phyloP scores from a whole-genome alignment of 73 alveolate species.

The Paramecium sexaurelia region DNA sequence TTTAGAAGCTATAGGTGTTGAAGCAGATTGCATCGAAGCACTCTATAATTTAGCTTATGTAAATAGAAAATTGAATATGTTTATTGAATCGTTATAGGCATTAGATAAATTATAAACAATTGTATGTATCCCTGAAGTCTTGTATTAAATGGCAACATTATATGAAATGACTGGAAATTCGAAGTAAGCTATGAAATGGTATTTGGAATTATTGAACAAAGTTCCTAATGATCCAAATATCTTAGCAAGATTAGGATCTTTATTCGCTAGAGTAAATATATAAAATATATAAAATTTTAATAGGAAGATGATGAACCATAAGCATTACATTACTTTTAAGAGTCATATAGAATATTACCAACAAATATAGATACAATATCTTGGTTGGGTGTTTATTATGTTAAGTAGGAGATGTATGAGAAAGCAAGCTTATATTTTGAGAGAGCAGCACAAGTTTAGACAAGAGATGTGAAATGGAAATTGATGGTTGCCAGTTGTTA shows the following conservation, averaged over 20 bases:
- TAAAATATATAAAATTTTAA: slow-evolving; percentile 36
- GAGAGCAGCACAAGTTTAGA: slow-evolving; percentile 98
- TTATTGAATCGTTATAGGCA: slow-evolving; percentile 78
- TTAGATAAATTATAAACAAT: slow-evolving; percentile 99
- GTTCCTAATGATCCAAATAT: slow-evolving; percentile 95
- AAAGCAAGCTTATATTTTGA: slow-evolving; percentile 97
- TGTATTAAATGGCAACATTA: slow-evolving; percentile 94
- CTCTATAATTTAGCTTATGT: slow-evolving; percentile 99
- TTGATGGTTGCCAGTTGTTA: slow-evolving; percentile 98
- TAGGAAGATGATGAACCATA: slow-evolving; percentile 80
- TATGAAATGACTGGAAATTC: slow-evolving; percentile 94
- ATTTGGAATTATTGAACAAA: slow-evolving; percentile 88
- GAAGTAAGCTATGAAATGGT: slow-evolving; percentile 97
- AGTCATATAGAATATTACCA: slow-evolving; percentile 93
- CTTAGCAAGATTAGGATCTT: slow-evolving; percentile 91
- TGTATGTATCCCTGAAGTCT: slow-evolving; percentile 97
- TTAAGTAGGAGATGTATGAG: slow-evolving; percentile 93
- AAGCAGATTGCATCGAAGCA: slow-evolving; percentile 99
- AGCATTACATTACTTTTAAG: slow-evolving; percentile 98
- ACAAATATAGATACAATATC: slow-evolving; percentile 89
- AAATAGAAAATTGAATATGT: slow-evolving; percentile 70
- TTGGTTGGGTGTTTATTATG: slow-evolving; percentile 96
- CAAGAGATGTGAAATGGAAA: slow-evolving; percentile 96
- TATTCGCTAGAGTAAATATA: slow-evolving; percentile 86
- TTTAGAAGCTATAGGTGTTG: slow-evolving; percentile 99